Evolutionary conservation across 2,329 filamentous ascomycete species (phyloP), one percentile per base, ranked within the genome.

Genomic region (Xylaria polymorpha): DNA sequence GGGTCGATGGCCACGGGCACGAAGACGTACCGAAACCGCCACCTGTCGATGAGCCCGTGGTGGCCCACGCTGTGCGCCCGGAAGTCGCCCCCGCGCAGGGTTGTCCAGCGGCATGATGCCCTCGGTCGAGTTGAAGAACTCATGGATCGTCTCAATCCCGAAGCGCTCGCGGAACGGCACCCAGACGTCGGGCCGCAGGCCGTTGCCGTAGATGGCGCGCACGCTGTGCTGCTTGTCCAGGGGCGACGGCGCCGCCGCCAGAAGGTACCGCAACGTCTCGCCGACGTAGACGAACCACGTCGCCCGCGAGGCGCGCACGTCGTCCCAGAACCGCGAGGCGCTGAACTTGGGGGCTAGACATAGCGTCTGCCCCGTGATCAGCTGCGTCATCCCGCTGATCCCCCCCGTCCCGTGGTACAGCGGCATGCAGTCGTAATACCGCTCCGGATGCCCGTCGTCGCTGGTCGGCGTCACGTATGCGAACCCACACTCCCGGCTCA

Each of bases 81-180:
- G 77, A 89, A 94, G 29, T 90, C 88, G 1, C 91, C 87, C 87
- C 61, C 84, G 82, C 63, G 86, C 87, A 25, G 84, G 78, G 74
- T 92, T 92, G 64, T 88, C 79, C 10, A 94, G 81, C 0, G 79
- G 79, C 74, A 94, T 86, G 59, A 93, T 84, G 37, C 91, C 91
- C 79, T 94, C 92, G 1, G 90, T 92, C 67, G 90, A 92, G 77
- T 91, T 92, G 84, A 93, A 94, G 80, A 94, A 94, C 78, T 94
- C 92, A 69, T 82, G 83, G 1, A 94, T 87, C 35, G 86, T 85
- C 14, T 84, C 80, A 72, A 92, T 86, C 61, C 85, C 86, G 76
- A 91, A 92, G 14, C 90, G 85, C 57, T 90, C 86, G 48, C 86
- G 81, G 78, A 92, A 92, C 25, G 85, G 83, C 37, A 83, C 79